Base-by-base conservation (phyloP, 2,329 filamentous ascomycete genomes). In the Pyricularia grisea region DNA sequence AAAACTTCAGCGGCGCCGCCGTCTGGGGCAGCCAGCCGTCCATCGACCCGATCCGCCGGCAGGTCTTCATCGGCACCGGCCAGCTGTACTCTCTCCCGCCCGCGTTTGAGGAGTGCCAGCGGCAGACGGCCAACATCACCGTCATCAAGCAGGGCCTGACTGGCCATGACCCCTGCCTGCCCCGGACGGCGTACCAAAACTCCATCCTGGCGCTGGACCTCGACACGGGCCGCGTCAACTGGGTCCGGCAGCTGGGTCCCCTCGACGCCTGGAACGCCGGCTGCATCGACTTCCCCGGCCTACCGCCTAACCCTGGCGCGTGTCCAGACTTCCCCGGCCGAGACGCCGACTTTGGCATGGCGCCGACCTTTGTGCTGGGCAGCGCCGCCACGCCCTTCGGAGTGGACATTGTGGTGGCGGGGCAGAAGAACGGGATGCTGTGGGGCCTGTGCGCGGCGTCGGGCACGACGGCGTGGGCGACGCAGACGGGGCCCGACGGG, bases 1-100 rank as follows among this genome's bases (percentile, higher is more conserved):
- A 70, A 66, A 28, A 58, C 65, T 31, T 64, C 58, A 66, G 66
- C 10, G 77, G 77, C 30, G 72, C 70, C 28, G 73, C 68, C 10
- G 65, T 78, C 10, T 78, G 76, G 77, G 76, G 77, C 23, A 73
- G 71, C 58, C 74, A 76, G 67, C 77, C 77, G 0, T 68, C 76
- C 25, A 77, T 78, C 68, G 77, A 78, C 67, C 17, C 67, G 0
- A 64, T 4, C 6, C 72, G 75, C 10, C 68, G 69, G 33, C 74
- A 75, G 42, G 73, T 78, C 10, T 77, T 75, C 68, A 70, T 77
- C 67, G 76, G 70, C 23, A 77, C 75, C 4, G 77, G 77, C 23
- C 77, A 78, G 71, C 30, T 73, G 2, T 78, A 78, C 69, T 67
- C 69, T 1, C 65, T 73, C 7, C 75, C 77, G 0, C 55, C 69